Evolutionary conservation across 176 grass and related monocot genomes (phyloP).

Genomic region (Areca catechu): DNA sequence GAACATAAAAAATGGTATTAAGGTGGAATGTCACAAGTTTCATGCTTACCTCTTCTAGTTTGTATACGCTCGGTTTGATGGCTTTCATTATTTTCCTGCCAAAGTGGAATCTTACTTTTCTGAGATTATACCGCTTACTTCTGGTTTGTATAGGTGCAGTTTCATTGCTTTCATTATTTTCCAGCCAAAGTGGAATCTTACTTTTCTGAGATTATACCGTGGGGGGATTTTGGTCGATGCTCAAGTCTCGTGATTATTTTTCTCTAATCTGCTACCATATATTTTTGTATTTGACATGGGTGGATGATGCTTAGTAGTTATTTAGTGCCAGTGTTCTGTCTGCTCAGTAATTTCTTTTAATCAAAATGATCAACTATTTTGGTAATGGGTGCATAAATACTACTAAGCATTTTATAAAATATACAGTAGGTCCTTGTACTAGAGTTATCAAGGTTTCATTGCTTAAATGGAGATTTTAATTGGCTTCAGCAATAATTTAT

Average conservation of each 20-base stretch:
- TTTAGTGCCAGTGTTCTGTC: no score
- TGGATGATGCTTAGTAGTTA: no score
- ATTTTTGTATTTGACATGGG: no score
- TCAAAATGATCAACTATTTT: no score
- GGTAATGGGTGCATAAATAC: no score
- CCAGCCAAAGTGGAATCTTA: slow-evolving; percentile 10
- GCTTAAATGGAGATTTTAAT: no score
- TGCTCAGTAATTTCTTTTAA: no score
- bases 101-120: slow-evolving; percentile 10
- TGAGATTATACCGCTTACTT: slow-evolving; percentile 6
- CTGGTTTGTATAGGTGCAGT: background rate
- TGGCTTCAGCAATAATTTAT: no score
- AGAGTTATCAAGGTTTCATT: no score
- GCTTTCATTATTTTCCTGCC: slow-evolving; percentile 9
- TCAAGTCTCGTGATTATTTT: slow-evolving; percentile 1
- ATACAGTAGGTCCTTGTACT: no score
- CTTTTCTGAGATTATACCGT: slow-evolving; percentile 15
- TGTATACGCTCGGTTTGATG: background rate
- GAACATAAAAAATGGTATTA: slow-evolving; percentile 10
- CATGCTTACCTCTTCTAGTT: background rate
- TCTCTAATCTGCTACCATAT: no score
- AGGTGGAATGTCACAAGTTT: background rate
- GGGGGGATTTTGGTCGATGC: slow-evolving; percentile 17
- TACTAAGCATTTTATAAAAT: no score
- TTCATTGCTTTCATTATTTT: slow-evolving; percentile 2